Evolutionary conservation across 2,329 filamentous ascomycete genomes (phyloP).

Genomic region (Alternaria triticimaculans): DNA sequence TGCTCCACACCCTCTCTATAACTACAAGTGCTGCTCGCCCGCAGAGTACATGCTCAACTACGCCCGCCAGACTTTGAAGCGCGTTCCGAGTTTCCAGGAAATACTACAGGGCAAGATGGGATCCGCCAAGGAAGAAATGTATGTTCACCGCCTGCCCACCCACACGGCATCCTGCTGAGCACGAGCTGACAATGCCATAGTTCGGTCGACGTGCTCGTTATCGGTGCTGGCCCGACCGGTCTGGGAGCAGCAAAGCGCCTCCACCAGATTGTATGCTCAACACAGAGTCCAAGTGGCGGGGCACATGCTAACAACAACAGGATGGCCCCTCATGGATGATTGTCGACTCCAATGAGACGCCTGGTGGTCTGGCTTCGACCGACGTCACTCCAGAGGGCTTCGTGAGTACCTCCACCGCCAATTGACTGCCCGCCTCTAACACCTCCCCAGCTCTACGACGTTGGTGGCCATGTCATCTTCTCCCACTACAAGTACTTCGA

Average conservation of each 20-base stretch:
- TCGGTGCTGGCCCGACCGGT: constrained; percentile 96
- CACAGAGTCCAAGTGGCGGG: constrained; percentile 1
- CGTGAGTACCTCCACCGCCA: constrained; percentile 65
- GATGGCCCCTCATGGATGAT: constrained; percentile 95
- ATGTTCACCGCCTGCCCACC: constrained; percentile 40
- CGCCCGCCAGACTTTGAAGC: constrained; percentile 49
- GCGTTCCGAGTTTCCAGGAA: constrained; percentile 52
- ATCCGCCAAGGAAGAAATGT: constrained; percentile 52
- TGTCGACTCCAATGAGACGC: constrained; percentile 87
- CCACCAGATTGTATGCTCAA: constrained; percentile 81
- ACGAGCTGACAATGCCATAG: constrained; percentile 56
- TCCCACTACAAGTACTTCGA: constrained; percentile 99
- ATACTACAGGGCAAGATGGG: constrained; percentile 50
- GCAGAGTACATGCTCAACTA: constrained; percentile 47
- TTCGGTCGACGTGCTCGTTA: constrained; percentile 95
- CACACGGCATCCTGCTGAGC: constrained; percentile 5
- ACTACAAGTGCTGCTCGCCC: constrained; percentile 24
- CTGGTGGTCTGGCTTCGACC: constrained; percentile 94
- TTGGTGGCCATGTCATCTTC: constrained; percentile 98
- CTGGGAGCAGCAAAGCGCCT: constrained; percentile 97
- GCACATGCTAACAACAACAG: constrained; percentile 58
- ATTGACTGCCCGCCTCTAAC: constrained; percentile 27
- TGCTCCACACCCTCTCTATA: constrained; percentile 17
- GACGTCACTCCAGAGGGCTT: constrained; percentile 96
- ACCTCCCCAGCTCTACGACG: constrained; percentile 81